Base-by-base conservation (phyloP, 306 rosid species). In the Acacia crassicarpa region DNA sequence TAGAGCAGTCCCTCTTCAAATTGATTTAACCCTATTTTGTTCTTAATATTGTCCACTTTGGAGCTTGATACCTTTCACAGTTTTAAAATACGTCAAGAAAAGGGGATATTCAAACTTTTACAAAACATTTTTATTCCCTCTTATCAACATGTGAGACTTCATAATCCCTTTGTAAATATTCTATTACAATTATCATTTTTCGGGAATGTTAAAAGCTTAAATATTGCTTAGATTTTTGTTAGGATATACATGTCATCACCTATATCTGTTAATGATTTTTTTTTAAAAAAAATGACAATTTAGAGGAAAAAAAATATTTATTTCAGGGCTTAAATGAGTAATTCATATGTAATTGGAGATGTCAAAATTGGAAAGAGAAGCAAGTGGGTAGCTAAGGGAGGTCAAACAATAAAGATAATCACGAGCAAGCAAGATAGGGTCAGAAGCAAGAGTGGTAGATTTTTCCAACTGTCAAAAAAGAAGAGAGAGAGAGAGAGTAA, bases 361-460 rank as follows among this genome's bases (percentile, higher is more conserved):
- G 56, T 49, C 19, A 23, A 25, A 62, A 12, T 27, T 58, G n/a
- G 75, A 43, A 25, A 70, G 75, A 25, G 56, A 45, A 2, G 25
- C 25, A 69, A 41, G 6, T 10, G 53, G 13, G 15, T 40, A 56
- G 56, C 82, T 71, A 72, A 59, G 61, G 51, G 78, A 78, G 90
- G 89, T 88, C 87, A 90, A 87, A 86, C 78, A 86, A 83, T 91
- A 85, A 87, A 84, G 89, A 84, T 84, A 89, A 84, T 86, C 88
- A 88, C 90, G 89, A 88, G 89, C 81, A 48, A 79, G 81, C 12
- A n/a, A 62, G 81, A 25, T 3, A 80, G 68, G 45, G 86, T 32
- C 69, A 63, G 69, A 63, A 63, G 41, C 20, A 63, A 76, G 73
- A 72, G 66, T 51, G 78, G 76, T 58, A 68, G 87, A 61, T 77